A percentile compares a stretch with the other conserved stretches of the same genome.
phyloP scores from a whole-genome alignment of 1,139 yeast genomes.

The Meyerozyma carpophila region DNA sequence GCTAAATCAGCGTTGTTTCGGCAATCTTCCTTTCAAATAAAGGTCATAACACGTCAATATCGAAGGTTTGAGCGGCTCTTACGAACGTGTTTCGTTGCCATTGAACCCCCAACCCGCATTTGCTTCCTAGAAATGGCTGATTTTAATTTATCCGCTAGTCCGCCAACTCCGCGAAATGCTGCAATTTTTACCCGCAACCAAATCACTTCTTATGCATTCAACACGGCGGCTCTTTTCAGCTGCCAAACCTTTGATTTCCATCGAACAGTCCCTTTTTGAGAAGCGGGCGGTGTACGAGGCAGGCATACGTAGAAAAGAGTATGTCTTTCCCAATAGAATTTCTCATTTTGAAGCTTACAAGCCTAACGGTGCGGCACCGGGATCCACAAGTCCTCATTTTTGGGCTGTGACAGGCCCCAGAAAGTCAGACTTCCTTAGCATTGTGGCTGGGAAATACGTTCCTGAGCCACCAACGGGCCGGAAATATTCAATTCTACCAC shows the following conservation, averaged over 20 bases:
- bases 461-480: slow-evolving; percentile 52
- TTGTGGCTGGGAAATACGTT: slow-evolving; percentile 34
- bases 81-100: no score
- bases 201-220: background rate
- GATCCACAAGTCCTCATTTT: slow-evolving; percentile 13
- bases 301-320: background rate
- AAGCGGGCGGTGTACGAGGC: background rate
- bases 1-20: no score
- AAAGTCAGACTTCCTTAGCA: slow-evolving; percentile 29
- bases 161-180: background rate
- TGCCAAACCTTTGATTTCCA: background rate
- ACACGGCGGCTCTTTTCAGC: background rate
- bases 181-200: background rate
- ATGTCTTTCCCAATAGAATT: slow-evolving; percentile 22
- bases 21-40: no score
- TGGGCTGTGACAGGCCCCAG: slow-evolving; percentile 35
- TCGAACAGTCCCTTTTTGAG: background rate
- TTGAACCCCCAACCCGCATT: no score
- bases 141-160: background rate
- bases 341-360: slow-evolving; percentile 18
- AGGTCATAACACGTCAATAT: no score
- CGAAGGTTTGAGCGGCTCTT: no score
- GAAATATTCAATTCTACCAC: slow-evolving; percentile 46
- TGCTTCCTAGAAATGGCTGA: no score
- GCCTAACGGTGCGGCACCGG: slow-evolving; percentile 8